Conservation (phyloP, 257 asterid species). For the Solanum sparsipilum region DNA sequence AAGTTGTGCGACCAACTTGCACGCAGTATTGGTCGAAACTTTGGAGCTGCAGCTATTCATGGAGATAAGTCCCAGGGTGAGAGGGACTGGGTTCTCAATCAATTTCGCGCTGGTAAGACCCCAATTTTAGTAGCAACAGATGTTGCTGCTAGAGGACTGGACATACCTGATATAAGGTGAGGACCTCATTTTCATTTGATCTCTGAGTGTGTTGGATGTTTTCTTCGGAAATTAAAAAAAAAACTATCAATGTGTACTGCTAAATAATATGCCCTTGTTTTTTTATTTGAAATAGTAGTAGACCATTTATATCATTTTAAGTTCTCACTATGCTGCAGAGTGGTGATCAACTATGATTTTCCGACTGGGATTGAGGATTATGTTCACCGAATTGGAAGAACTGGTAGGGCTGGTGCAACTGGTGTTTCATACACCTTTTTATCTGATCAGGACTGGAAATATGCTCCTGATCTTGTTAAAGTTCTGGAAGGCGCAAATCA, state of each 20-base stretch:
- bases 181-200: not conserved
- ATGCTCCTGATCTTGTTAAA: conserved; percentile 79
- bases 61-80: conserved; percentile 94
- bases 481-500: conserved; percentile 92
- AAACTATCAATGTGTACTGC: not conserved
- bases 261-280: not conserved
- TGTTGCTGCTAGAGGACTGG: conserved; percentile 99
- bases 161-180: conserved; percentile 79
- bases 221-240: not conserved
- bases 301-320: not conserved
- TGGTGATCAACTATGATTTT: conserved; percentile 76
- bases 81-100: conserved; percentile 92
- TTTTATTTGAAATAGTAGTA: not conserved
- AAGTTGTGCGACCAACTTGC: conserved; percentile 82
- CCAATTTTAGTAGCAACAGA: conserved; percentile 94
- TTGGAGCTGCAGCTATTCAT: conserved; percentile 93
- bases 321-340: conserved; percentile 31
- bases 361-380: conserved; percentile 95
- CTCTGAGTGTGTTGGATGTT: not conserved
- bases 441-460: conserved; percentile 93
- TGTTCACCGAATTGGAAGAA: conserved; percentile 95
- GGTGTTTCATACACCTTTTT: conserved; percentile 78
- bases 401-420: conserved; percentile 98
- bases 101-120: conserved; percentile 74
- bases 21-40: conserved; percentile 70